Percentiles rank a stretch among this genome's conserved stretches.
Conservation (phyloP, 768 basidiomycete species). For the Galerina marginata region DNA sequence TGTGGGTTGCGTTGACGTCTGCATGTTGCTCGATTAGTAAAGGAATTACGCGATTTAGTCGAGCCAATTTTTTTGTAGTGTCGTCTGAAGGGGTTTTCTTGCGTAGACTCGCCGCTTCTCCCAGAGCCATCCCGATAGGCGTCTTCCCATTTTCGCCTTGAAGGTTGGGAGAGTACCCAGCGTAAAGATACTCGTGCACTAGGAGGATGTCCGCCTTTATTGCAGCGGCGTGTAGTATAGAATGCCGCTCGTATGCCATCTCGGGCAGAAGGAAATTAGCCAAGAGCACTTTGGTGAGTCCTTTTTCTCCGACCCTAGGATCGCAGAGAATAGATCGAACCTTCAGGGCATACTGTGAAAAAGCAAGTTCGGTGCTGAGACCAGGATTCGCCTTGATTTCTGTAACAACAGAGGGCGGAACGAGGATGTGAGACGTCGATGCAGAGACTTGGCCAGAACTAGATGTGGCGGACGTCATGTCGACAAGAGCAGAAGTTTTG, state of each 20-base stretch:
- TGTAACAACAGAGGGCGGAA: too few species aligned
- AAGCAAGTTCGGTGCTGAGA: background rate
- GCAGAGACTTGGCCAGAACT: too few species aligned
- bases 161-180: background rate
- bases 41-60: background rate
- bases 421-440: too few species aligned
- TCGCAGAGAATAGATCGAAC: background rate
- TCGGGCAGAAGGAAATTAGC: background rate
- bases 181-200: background rate
- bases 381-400: background rate
- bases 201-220: background rate
- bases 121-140: background rate
- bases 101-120: background rate
- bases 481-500: too few species aligned
- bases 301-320: background rate
- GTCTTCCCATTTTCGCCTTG: background rate
- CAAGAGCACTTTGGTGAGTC: background rate
- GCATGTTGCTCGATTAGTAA: background rate
- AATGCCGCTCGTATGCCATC: background rate
- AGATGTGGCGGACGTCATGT: too few species aligned
- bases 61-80: background rate
- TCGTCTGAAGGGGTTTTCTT: background rate
- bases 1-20: background rate
- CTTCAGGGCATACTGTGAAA: background rate
- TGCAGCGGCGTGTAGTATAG: background rate